phyloP scores from a whole-genome alignment of 2,329 filamentous ascomycete species.

The Coniella vitis region DNA sequence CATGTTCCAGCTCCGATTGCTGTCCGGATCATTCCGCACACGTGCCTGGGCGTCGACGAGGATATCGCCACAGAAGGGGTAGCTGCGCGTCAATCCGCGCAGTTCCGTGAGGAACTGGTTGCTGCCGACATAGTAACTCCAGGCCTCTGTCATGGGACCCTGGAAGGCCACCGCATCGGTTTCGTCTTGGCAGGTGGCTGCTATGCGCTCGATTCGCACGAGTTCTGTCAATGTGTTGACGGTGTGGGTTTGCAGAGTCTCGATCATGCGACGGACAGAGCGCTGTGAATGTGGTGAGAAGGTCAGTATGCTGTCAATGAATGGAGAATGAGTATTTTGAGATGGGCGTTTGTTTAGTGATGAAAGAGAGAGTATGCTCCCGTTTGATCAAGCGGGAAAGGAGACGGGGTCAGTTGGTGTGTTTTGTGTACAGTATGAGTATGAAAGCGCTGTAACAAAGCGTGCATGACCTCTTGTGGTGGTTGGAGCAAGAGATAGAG shows the following conservation, averaged over 20 bases:
- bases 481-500: not conserved
- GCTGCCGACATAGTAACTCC: conserved; percentile 64
- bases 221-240: conserved; percentile 69
- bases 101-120: conserved; percentile 65
- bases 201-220: conserved; percentile 62
- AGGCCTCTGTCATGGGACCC: conserved; percentile 62
- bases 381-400: too few relatives aligned
- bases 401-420: too few relatives aligned
- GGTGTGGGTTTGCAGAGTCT: conserved; percentile 57
- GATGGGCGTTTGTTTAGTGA: too few relatives aligned
- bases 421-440: too few relatives aligned
- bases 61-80: conserved; percentile 60
- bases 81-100: conserved; percentile 58
- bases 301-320: not conserved
- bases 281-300: conserved; percentile 20
- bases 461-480: not conserved
- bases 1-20: conserved; percentile 68
- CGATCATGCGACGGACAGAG: conserved; percentile 47
- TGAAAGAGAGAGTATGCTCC: too few relatives aligned
- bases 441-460: too few relatives aligned
- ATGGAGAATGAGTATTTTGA: too few relatives aligned
- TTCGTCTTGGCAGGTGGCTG: conserved; percentile 49
- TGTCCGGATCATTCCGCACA: conserved; percentile 57
- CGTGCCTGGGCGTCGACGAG: conserved; percentile 58
- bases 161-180: conserved; percentile 54